phyloP scores from a whole-genome alignment of 2,329 filamentous ascomycete genomes.

The Aquanectria penicillioides region DNA sequence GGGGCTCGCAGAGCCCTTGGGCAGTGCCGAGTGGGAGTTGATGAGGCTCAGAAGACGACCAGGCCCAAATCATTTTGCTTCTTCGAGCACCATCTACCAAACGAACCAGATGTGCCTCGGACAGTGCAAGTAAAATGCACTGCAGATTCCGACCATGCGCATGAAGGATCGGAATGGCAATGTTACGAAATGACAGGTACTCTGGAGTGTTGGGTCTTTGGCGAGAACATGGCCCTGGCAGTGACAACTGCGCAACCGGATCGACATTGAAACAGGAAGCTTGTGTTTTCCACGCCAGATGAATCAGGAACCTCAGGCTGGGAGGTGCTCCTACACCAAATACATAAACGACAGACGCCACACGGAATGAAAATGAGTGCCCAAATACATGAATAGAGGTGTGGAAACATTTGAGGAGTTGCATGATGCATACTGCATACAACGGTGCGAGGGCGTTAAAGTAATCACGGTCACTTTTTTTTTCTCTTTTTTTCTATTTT shows the following conservation, averaged over 20 bases:
- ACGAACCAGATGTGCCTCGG: neutral
- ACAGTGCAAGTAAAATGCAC: neutral
- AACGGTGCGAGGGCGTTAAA: no score
- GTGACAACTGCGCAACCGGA: neutral
- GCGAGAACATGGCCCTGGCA: neutral
- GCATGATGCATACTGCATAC: no score
- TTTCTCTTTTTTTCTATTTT: no score
- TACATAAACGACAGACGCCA: no score
- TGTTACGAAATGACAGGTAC: constrained; percentile 5
- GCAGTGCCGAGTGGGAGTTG: neutral
- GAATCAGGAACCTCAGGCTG: no score
- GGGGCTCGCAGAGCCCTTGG: neutral
- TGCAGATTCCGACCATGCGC: neutral
- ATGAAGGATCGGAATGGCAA: neutral
- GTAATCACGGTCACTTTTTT: no score
- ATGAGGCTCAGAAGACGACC: neutral
- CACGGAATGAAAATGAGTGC: no score
- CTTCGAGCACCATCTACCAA: neutral
- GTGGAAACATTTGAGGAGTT: no score
- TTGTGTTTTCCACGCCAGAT: no score
- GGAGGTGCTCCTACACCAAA: no score
- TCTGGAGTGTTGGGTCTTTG: constrained; percentile 1
- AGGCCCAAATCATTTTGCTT: constrained; percentile 6
- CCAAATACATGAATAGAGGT: no score
- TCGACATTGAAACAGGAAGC: neutral